Evolutionary conservation across 345 rosid species (phyloP).

Genomic region (Populus simonii): DNA sequence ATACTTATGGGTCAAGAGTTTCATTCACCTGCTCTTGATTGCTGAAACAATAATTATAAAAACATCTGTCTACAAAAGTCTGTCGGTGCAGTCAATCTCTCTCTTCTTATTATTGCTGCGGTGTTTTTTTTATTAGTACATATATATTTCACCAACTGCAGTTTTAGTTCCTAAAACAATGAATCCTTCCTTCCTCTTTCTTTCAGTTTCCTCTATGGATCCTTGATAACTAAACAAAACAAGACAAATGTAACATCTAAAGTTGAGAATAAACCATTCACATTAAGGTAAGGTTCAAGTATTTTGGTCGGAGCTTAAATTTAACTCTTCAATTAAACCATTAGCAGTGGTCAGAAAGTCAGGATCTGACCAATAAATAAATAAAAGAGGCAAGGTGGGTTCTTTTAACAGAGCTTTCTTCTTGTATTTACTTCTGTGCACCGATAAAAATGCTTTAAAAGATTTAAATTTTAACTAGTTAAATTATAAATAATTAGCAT

Average conservation of each 20-base stretch:
- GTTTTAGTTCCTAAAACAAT: not conserved
- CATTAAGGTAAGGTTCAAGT: not conserved
- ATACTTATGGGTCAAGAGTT: slow-evolving; percentile 3
- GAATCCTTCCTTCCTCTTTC: not conserved
- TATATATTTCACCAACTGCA: not conserved
- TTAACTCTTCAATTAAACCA: no score
- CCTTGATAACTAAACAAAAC: not conserved
- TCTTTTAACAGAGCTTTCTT: no score
- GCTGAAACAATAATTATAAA: not conserved
- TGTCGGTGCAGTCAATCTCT: not conserved
- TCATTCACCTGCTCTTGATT: not conserved
- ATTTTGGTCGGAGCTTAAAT: not conserved
- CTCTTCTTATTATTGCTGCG: not conserved
- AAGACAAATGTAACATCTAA: not conserved
- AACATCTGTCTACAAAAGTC: not conserved
- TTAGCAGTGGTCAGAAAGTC: no score
- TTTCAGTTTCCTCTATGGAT: not conserved
- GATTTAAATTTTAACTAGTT: no score
- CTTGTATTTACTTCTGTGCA: not conserved
- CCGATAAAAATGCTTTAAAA: no score
- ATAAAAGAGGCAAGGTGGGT: no score
- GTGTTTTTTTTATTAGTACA: not conserved
- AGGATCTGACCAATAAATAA: no score
- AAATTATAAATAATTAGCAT: no score
- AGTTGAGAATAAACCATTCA: not conserved